Percentiles rank a stretch among this genome's conserved stretches.
These are phyloP conservation scores for Castanea crenata DNA, from an alignment of 306 rosid species.

Conservation along the genomic window DNA sequence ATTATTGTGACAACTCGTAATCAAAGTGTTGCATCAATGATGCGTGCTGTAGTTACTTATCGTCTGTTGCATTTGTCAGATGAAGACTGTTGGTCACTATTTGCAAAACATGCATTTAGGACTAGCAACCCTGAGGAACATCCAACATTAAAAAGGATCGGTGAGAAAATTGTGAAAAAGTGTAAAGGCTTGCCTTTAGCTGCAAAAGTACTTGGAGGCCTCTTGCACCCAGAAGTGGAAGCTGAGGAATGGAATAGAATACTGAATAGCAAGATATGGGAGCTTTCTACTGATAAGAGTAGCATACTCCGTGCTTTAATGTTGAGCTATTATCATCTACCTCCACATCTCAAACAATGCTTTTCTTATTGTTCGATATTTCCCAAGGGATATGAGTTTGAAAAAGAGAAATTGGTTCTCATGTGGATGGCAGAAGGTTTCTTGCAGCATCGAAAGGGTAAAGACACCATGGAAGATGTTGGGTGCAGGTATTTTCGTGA, in stretches of 20 bases:
- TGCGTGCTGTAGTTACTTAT: background rate
- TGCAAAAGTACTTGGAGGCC: slow-evolving; percentile 14
- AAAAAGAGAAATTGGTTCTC: background rate
- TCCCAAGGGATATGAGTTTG: slow-evolving; percentile 18
- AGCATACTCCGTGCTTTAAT: slow-evolving; percentile 5
- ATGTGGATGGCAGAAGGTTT: slow-evolving; percentile 46
- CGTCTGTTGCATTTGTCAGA: background rate
- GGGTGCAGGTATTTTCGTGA: slow-evolving; percentile 23
- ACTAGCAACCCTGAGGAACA: background rate
- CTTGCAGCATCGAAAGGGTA: background rate
- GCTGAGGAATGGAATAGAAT: slow-evolving; percentile 4
- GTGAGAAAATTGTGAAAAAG: slow-evolving; percentile 4
- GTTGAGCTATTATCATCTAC: slow-evolving; percentile 23
- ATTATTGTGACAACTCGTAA: slow-evolving; percentile 25
- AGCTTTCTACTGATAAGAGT: background rate
- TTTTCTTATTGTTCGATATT: slow-evolving; percentile 32
- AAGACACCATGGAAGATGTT: background rate
- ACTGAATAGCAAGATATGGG: slow-evolving; percentile 13
- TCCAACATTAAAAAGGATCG: background rate
- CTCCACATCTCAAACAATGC: slow-evolving; percentile 18
- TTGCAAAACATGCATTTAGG: slow-evolving; percentile 3
- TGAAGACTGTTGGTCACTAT: slow-evolving; percentile 15
- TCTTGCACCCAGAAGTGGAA: background rate
- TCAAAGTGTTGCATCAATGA: background rate
- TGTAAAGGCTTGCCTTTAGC: slow-evolving; percentile 26